These are phyloP conservation scores for Chaetomiaceae sp. DNA, from an alignment of 2,329 filamentous ascomycete genomes.

Conservation along the genomic window DNA sequence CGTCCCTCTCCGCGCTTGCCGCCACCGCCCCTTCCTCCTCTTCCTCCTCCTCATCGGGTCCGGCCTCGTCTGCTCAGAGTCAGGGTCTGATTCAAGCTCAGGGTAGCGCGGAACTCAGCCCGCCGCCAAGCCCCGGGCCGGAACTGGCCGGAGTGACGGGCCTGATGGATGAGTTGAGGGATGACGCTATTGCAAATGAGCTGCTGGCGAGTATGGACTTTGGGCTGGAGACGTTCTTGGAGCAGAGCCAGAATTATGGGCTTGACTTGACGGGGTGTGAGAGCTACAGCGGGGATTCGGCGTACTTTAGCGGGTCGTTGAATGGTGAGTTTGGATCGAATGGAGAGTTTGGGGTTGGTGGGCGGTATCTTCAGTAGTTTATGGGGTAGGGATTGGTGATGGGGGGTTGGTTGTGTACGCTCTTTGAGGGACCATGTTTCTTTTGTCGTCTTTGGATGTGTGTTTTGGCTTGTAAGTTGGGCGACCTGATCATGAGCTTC, in stretches of 20 bases:
- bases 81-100: not conserved
- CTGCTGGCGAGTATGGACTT: not conserved
- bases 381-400: no score
- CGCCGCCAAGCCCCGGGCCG: not conserved
- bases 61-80: no score
- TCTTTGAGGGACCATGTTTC: no score
- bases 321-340: not conserved
- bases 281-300: slow-evolving; percentile 7
- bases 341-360: not conserved
- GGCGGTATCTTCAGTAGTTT: no score
- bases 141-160: not conserved
- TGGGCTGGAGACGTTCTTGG: not conserved
- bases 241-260: not conserved
- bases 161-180: not conserved
- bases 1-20: not conserved
- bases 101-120: not conserved
- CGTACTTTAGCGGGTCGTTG: slow-evolving; percentile 6
- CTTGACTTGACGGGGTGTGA: not conserved
- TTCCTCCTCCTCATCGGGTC: no score
- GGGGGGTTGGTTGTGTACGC: no score
- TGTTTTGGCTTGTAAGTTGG: no score
- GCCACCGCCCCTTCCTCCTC: no score
- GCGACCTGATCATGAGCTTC: no score
- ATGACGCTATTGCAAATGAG: not conserved
- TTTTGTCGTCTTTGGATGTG: no score